Evolutionary conservation across 306 rosid genomes (phyloP).

Genomic region (Cucumis hystrix): DNA sequence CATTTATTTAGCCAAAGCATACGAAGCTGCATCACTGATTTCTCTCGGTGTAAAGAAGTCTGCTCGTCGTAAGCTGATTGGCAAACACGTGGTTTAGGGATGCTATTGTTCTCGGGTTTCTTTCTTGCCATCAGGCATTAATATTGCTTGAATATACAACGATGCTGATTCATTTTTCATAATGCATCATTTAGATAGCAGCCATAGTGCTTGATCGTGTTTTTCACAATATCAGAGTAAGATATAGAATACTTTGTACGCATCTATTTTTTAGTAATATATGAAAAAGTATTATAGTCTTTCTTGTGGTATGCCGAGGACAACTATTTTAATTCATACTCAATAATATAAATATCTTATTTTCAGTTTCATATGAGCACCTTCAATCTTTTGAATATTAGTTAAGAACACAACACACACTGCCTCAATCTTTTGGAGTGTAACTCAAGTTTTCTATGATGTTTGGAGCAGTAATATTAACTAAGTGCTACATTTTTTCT

Average conservation of each 20-base stretch:
- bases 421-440: not conserved
- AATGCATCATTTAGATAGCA: conserved; percentile 1
- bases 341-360: not conserved
- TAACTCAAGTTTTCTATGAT: not conserved
- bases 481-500: not conserved
- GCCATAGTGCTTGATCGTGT: not conserved
- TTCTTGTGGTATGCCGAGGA: not conserved
- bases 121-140: not conserved
- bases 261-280: not conserved
- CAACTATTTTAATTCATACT: not conserved
- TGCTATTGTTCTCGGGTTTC: not conserved
- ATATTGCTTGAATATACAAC: not conserved
- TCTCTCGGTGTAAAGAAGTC: not conserved
- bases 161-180: conserved; percentile 1
- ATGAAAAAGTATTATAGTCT: not conserved
- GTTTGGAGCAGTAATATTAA: too few relatives aligned
- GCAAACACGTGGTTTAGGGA: not conserved
- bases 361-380: not conserved
- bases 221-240: not conserved
- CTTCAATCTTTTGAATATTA: not conserved
- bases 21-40: not conserved
- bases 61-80: not conserved
- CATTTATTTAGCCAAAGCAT: not conserved
- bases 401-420: too few relatives aligned
- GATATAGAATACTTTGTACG: not conserved